These are phyloP conservation scores for Colletotrichum caudatum DNA, from an alignment of 2,329 filamentous ascomycete species.

Conservation along the genomic window DNA sequence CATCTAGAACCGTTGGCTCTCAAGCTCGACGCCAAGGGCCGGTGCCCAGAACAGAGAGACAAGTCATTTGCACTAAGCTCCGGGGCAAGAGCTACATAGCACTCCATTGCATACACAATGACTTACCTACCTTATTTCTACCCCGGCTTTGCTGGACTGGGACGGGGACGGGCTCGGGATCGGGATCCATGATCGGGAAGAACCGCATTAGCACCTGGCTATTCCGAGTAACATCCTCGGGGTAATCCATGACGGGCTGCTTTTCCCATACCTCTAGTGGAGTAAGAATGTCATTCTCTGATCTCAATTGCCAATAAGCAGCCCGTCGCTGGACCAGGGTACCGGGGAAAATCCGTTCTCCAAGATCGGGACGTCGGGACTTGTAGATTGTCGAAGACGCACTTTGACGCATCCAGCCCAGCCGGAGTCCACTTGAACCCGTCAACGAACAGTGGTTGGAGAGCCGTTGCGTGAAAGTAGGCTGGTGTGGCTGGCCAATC, in stretches of 20 bases:
- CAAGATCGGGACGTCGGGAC: slow-evolving; percentile 37
- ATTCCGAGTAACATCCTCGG: slow-evolving; percentile 40
- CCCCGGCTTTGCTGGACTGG: slow-evolving; percentile 40
- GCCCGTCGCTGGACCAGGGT: slow-evolving; percentile 33
- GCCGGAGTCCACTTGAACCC: slow-evolving; percentile 25
- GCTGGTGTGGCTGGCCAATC: slow-evolving; percentile 30
- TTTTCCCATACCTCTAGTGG: slow-evolving; percentile 30
- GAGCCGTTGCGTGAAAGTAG: slow-evolving; percentile 22
- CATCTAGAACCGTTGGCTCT: background rate
- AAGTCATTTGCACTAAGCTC: slow-evolving; percentile 27
- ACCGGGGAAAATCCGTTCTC: slow-evolving; percentile 33
- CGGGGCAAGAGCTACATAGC: slow-evolving; percentile 14
- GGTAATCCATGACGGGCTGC: slow-evolving; percentile 38
- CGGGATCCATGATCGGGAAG: slow-evolving; percentile 42
- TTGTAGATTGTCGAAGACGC: slow-evolving; percentile 38
- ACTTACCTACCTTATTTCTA: slow-evolving; percentile 34
- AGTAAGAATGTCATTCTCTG: slow-evolving; percentile 21
- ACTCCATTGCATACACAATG: slow-evolving; percentile 22
- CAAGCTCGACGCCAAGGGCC: slow-evolving; percentile 18
- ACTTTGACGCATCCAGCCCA: slow-evolving; percentile 37
- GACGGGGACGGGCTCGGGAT: slow-evolving; percentile 37
- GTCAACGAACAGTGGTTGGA: slow-evolving; percentile 13
- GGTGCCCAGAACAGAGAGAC: slow-evolving; percentile 12
- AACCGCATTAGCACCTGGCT: slow-evolving; percentile 41
- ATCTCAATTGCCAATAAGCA: slow-evolving; percentile 35